These are phyloP conservation scores for Raffaelea albimanens DNA, from an alignment of 2,329 filamentous ascomycete species.

Conservation along the genomic window DNA sequence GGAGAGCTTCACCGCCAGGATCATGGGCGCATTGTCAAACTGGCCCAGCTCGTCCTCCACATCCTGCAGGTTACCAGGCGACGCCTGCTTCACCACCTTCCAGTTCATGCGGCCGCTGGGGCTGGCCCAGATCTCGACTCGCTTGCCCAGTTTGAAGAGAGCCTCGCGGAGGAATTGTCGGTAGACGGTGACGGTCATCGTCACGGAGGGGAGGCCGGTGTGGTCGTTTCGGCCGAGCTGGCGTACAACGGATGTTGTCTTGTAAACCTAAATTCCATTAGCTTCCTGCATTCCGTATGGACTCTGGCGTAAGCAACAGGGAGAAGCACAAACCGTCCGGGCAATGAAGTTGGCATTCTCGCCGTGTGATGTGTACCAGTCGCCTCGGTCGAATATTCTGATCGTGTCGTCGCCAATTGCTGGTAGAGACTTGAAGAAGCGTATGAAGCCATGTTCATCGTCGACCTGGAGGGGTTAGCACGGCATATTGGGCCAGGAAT, in stretches of 20 bases:
- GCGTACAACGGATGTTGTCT: slow-evolving; percentile 89
- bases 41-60: slow-evolving; percentile 88
- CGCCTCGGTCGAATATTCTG: slow-evolving; percentile 85
- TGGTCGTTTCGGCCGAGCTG: slow-evolving; percentile 78
- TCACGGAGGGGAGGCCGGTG: slow-evolving; percentile 84
- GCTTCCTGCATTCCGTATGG: too few relatives aligned
- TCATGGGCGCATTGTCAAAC: slow-evolving; percentile 85
- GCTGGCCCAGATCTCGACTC: slow-evolving; percentile 83
- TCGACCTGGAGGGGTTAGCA: slow-evolving; percentile 66
- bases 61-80: slow-evolving; percentile 91
- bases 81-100: slow-evolving; percentile 86
- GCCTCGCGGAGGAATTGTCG: slow-evolving; percentile 92
- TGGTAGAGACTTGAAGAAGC: slow-evolving; percentile 84
- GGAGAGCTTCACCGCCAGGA: slow-evolving; percentile 86
- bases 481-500: not conserved
- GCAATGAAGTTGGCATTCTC: slow-evolving; percentile 79
- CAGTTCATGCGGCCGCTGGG: slow-evolving; percentile 73
- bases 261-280: slow-evolving; percentile 95
- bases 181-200: slow-evolving; percentile 90
- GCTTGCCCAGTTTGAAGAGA: slow-evolving; percentile 81
- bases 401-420: slow-evolving; percentile 63
- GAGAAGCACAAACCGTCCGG: slow-evolving; percentile 43
- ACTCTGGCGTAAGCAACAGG: not conserved
- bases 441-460: slow-evolving; percentile 94
- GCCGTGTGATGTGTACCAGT: slow-evolving; percentile 93